Evolutionary conservation across 768 basidiomycete species (phyloP).

Genomic region (Roridomyces roridus): DNA sequence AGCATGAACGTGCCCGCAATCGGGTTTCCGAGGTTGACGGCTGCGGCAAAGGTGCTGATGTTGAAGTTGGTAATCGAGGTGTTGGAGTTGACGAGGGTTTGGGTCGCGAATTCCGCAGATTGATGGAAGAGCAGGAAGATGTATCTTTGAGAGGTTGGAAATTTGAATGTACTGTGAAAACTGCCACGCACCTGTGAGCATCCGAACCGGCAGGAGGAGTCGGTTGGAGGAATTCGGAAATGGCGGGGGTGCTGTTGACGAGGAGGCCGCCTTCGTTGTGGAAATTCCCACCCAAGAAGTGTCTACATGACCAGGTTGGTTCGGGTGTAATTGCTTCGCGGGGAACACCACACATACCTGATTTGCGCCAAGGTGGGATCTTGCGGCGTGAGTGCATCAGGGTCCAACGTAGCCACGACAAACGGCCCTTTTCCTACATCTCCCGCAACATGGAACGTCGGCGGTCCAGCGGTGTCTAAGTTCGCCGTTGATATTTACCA

Average conservation of each 20-base stretch:
- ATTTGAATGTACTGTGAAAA: neutral
- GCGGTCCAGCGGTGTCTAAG: slow-evolving; percentile 48
- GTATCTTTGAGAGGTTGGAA: slow-evolving; percentile 36
- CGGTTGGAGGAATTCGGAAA: slow-evolving; percentile 45
- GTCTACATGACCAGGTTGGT: slow-evolving; percentile 14
- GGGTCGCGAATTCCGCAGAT: slow-evolving; percentile 42
- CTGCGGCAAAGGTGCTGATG: slow-evolving; percentile 46
- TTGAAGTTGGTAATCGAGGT: slow-evolving; percentile 45
- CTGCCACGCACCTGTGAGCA: slow-evolving; percentile 43
- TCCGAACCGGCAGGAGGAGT: slow-evolving; percentile 46
- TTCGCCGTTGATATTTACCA: neutral
- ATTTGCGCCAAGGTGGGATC: slow-evolving; percentile 47
- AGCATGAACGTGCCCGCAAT: slow-evolving; percentile 55
- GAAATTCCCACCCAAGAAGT: slow-evolving; percentile 55
- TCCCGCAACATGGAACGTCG: slow-evolving; percentile 37
- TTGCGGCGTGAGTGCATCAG: slow-evolving; percentile 59
- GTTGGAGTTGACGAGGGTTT: slow-evolving; percentile 44
- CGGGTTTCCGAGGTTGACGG: slow-evolving; percentile 48
- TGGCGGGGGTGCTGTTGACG: slow-evolving; percentile 44
- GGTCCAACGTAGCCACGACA: slow-evolving; percentile 53
- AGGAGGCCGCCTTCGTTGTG: slow-evolving; percentile 25
- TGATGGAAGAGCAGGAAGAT: slow-evolving; percentile 54
- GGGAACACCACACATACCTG: slow-evolving; percentile 22
- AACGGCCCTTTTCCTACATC: slow-evolving; percentile 43
- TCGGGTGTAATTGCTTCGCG: no score